phyloP scores from a whole-genome alignment of 768 basidiomycete species.

The Phylloporus arenicola region DNA sequence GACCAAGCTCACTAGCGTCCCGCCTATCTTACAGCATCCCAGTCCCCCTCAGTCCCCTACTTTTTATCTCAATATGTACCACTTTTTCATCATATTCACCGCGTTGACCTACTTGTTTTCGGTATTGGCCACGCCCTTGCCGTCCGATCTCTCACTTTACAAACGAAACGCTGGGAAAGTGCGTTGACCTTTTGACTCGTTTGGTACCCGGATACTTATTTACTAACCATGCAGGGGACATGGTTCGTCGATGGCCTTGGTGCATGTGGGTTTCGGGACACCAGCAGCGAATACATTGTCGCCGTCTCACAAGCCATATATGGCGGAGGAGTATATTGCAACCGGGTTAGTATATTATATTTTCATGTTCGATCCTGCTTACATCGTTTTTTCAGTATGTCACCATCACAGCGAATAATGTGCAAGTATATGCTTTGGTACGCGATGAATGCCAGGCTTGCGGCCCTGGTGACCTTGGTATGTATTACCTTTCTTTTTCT shows the following conservation, averaged over 20 bases:
- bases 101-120: constrained; percentile 41
- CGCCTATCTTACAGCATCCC: not conserved
- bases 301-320: constrained; percentile 57
- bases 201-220: constrained; percentile 1
- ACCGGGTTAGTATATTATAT: constrained; percentile 46
- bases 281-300: constrained; percentile 48
- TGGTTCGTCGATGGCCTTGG: constrained; percentile 58
- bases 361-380: constrained; percentile 2
- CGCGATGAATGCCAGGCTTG: constrained; percentile 60
- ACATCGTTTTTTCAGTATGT: constrained; percentile 42
- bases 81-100: constrained; percentile 24
- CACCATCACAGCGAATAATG: constrained; percentile 49
- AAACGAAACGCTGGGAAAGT: constrained; percentile 58
- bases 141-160: constrained; percentile 32
- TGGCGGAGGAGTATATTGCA: constrained; percentile 51
- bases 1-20: constrained; percentile 1
- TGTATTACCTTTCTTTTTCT: constrained; percentile 11
- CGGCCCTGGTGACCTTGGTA: constrained; percentile 51
- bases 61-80: constrained; percentile 14
- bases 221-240: constrained; percentile 46
- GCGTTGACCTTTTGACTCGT: constrained; percentile 17
- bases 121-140: constrained; percentile 37
- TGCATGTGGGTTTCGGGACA: constrained; percentile 57
- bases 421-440: constrained; percentile 43
- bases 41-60: not conserved